phyloP scores from a whole-genome alignment of 805 yeast species.

The Torulaspora microellipsoides region DNA sequence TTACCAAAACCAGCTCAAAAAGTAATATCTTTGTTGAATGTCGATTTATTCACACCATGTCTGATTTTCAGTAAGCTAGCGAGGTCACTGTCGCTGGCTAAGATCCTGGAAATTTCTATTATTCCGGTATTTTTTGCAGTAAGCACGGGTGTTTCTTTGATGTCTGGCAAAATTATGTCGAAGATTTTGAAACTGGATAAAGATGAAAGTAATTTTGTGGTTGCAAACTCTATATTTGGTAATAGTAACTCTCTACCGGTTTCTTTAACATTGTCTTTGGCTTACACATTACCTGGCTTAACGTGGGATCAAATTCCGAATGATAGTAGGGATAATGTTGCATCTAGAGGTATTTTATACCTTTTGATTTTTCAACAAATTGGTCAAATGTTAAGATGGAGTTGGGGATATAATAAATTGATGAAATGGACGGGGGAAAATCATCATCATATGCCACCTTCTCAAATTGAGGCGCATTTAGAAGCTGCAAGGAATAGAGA shows the following conservation, averaged over 20 bases:
- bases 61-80: constrained; percentile 82
- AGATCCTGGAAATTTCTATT: constrained; percentile 71
- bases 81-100: constrained; percentile 61
- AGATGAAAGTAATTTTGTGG: constrained; percentile 83
- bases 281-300: constrained; percentile 69
- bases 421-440: constrained; percentile 44
- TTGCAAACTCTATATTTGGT: constrained; percentile 96
- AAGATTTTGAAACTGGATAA: constrained; percentile 53
- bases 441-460: constrained; percentile 30
- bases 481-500: constrained; percentile 13
- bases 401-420: constrained; percentile 78
- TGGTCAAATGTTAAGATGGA: constrained; percentile 80
- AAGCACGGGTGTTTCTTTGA: constrained; percentile 70
- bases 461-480: constrained; percentile 20
- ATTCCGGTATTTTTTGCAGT: constrained; percentile 83
- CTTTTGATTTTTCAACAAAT: constrained; percentile 73
- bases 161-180: constrained; percentile 56
- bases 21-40: constrained; percentile 70
- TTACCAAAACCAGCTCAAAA: constrained; percentile 73
- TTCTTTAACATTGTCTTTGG: constrained; percentile 74
- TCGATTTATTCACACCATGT: constrained; percentile 92
- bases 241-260: constrained; percentile 94
- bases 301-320: constrained; percentile 69
- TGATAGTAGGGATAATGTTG: constrained; percentile 65
- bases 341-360: constrained; percentile 73